phyloP scores from a whole-genome alignment of 148 eudicot species.

The Tetragonia tetragonoides region DNA sequence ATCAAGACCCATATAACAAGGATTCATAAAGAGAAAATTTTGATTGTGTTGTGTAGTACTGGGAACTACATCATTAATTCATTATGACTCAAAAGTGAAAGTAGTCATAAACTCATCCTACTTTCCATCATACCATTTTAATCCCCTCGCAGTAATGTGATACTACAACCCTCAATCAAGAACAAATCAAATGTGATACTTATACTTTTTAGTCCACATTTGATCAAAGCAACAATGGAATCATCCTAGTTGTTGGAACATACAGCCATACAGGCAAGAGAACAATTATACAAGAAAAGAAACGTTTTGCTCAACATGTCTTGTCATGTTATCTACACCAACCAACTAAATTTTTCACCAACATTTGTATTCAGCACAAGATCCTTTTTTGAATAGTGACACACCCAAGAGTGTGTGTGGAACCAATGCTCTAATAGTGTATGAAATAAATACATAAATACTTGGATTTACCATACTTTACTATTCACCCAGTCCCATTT shows the following conservation, averaged over 20 bases:
- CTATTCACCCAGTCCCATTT: neutral
- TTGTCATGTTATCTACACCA: neutral
- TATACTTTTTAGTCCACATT: too few relatives aligned
- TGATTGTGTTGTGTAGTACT: neutral
- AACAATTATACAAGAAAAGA: too few relatives aligned
- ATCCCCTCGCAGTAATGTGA: too few relatives aligned
- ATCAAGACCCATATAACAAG: too few relatives aligned
- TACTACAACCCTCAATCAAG: too few relatives aligned
- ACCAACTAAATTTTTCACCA: too few relatives aligned
- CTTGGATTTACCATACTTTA: neutral
- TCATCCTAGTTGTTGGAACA: too few relatives aligned
- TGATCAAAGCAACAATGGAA: too few relatives aligned
- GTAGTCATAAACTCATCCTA: neutral
- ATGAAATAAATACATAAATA: neutral
- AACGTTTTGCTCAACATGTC: neutral
- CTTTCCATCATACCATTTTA: neutral
- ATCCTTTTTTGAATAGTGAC: neutral
- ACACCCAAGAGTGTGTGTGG: neutral
- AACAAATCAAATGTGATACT: too few relatives aligned
- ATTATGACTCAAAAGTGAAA: neutral
- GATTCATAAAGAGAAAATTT: neutral
- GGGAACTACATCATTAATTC: too few relatives aligned
- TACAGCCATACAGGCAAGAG: too few relatives aligned
- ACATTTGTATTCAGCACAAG: neutral
- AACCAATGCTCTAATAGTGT: neutral